A percentile compares a stretch with the other conserved stretches of the same genome.
These are phyloP conservation scores for Curvularia spicifera DNA, from an alignment of 2,329 filamentous ascomycete genomes.

Conservation along the genomic window DNA sequence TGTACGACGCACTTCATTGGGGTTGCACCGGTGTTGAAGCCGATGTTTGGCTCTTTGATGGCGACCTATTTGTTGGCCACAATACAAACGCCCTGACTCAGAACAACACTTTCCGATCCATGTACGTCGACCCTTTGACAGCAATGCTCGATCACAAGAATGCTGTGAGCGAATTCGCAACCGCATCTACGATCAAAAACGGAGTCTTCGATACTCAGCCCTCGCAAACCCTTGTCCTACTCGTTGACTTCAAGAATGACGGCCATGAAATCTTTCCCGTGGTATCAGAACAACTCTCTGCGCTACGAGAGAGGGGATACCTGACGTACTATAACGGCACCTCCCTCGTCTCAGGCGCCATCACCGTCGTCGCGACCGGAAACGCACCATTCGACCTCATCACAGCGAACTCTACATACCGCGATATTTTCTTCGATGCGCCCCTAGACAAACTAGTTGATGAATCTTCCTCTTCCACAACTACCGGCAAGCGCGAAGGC, in stretches of 20 bases:
- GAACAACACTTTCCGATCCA: conserved; percentile 56
- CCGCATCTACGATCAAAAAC: conserved; percentile 40
- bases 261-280: conserved; percentile 47
- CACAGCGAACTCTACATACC: conserved; percentile 55
- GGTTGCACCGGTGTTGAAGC: conserved; percentile 64
- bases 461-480: conserved; percentile 3
- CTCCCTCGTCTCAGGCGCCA: conserved; percentile 50
- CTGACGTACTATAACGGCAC: conserved; percentile 59
- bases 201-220: conserved; percentile 61
- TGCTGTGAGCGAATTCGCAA: conserved; percentile 43
- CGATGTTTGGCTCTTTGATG: conserved; percentile 62
- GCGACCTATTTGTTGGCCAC: conserved; percentile 64
- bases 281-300: conserved; percentile 52
- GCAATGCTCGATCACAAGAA: conserved; percentile 60
- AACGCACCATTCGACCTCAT: conserved; percentile 59
- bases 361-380: conserved; percentile 62
- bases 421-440: conserved; percentile 64
- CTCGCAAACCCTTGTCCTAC: conserved; percentile 57
- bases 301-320: conserved; percentile 58
- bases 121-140: conserved; percentile 62
- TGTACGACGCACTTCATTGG: conserved; percentile 62
- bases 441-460: conserved; percentile 52
- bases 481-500: conserved; percentile 29
- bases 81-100: conserved; percentile 55
- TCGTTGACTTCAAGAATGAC: conserved; percentile 59